Evolutionary conservation across 177 flowering plant species (phyloP).

Genomic region (Telopea speciosissima): DNA sequence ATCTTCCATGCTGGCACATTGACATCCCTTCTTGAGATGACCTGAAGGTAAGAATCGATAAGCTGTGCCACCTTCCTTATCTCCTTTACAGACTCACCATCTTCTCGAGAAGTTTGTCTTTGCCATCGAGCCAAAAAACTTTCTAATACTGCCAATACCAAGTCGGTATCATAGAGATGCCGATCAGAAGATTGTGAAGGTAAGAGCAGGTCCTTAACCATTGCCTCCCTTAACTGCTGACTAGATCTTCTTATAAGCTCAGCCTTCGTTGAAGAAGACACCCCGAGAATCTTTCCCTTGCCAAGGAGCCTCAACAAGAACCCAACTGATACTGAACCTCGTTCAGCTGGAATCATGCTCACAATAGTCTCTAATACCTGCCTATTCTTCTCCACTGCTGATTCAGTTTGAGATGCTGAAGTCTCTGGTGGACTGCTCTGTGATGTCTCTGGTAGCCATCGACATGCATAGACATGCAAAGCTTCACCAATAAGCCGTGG

Average conservation of each 20-base stretch:
- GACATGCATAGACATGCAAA: slow-evolving; percentile 74
- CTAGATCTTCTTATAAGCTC: slow-evolving; percentile 55
- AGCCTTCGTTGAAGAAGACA: slow-evolving; percentile 44
- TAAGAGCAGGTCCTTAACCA: slow-evolving; percentile 46
- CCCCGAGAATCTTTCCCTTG: slow-evolving; percentile 42
- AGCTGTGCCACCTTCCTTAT: slow-evolving; percentile 56
- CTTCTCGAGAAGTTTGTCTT: slow-evolving; percentile 26
- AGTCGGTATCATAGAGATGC: slow-evolving; percentile 44
- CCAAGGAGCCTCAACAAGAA: slow-evolving; percentile 65
- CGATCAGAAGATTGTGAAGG: slow-evolving; percentile 30
- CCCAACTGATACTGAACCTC: slow-evolving; percentile 60
- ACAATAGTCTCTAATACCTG: slow-evolving; percentile 58
- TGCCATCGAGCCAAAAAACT: slow-evolving; percentile 50
- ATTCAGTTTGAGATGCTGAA: slow-evolving; percentile 30
- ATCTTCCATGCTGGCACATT: slow-evolving; percentile 53
- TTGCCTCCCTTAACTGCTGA: slow-evolving; percentile 63
- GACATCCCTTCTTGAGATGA: slow-evolving; percentile 43
- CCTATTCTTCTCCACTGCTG: slow-evolving; percentile 24
- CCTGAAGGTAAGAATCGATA: slow-evolving; percentile 69
- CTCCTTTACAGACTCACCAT: slow-evolving; percentile 21
- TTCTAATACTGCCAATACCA: slow-evolving; percentile 48
- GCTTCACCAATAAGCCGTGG: slow-evolving; percentile 87
- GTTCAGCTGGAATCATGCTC: slow-evolving; percentile 61
- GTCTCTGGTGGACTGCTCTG: slow-evolving; percentile 21
- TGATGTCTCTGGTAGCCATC: slow-evolving; percentile 53